Evolutionary conservation across 2,329 filamentous ascomycete species (phyloP).

Genomic region (Trichoderma gracile): DNA sequence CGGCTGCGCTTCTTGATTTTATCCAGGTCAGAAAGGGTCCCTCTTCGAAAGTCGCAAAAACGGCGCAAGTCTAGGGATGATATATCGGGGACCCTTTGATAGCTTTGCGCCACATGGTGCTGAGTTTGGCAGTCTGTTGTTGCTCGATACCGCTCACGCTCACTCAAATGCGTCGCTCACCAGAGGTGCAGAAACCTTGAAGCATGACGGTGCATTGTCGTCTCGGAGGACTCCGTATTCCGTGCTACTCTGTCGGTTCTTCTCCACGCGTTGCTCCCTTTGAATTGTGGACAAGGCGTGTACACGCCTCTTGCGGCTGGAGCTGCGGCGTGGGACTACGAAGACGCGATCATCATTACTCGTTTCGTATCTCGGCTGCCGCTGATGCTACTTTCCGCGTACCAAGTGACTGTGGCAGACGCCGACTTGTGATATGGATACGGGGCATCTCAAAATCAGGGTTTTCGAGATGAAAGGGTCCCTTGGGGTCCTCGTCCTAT

Average conservation of each 20-base stretch:
- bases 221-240: background rate
- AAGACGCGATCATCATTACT: background rate
- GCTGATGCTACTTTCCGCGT: too few species aligned
- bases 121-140: background rate
- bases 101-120: background rate
- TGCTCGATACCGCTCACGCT: background rate
- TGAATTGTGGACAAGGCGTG: slow-evolving; percentile 8
- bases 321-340: slow-evolving; percentile 5
- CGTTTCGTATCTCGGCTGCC: background rate
- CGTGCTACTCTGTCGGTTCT: background rate
- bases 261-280: background rate
- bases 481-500: background rate
- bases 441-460: too few species aligned
- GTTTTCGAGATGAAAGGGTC: too few species aligned
- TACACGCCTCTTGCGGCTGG: background rate
- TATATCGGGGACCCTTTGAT: background rate
- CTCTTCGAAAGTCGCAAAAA: background rate
- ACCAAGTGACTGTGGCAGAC: too few species aligned
- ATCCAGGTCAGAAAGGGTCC: background rate
- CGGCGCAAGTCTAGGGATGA: background rate
- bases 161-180: too few species aligned
- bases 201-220: background rate
- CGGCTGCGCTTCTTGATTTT: background rate
- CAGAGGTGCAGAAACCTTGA: background rate
- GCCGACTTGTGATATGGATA: too few species aligned